Evolutionary conservation across 78 protist species (phyloP).

Genomic region (Guillardia theta): DNA sequence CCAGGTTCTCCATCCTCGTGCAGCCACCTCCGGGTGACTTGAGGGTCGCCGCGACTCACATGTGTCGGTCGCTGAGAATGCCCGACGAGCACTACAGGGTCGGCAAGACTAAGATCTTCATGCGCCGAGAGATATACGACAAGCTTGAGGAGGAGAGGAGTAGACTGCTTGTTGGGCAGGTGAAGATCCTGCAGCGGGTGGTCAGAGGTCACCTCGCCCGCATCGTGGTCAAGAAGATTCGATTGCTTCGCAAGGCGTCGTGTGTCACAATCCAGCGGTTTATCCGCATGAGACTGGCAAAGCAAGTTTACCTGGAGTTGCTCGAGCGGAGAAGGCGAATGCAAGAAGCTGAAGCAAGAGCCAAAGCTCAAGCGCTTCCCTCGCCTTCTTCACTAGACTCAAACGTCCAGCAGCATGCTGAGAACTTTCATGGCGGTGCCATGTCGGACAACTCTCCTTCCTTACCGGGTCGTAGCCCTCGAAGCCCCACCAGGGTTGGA

Average conservation of each 20-base stretch:
- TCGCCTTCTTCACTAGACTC: neutral
- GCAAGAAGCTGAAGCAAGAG: too few species aligned
- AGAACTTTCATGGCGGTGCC: neutral
- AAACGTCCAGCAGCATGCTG: neutral
- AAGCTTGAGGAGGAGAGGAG: conserved; percentile 27
- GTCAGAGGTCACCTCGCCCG: conserved; percentile 3
- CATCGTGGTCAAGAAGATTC: too few species aligned
- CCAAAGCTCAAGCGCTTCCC: neutral
- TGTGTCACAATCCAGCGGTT: too few species aligned
- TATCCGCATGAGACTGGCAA: too few species aligned
- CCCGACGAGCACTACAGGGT: neutral
- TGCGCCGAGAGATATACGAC: neutral
- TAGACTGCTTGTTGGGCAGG: neutral
- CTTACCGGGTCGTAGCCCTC: too few species aligned
- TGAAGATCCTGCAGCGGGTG: neutral
- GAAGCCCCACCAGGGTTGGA: too few species aligned
- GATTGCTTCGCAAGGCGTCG: too few species aligned
- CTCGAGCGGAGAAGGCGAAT: too few species aligned
- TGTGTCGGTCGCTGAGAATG: neutral
- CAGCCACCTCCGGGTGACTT: neutral
- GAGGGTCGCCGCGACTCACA: neutral
- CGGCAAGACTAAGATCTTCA: neutral
- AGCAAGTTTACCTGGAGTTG: too few species aligned
- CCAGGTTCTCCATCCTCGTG: conserved; percentile 50
- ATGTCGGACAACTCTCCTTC: too few species aligned